Percentiles rank a stretch among this genome's conserved stretches.
phyloP scores from a whole-genome alignment of 2,329 filamentous ascomycete species.

The Penicillium sp. region DNA sequence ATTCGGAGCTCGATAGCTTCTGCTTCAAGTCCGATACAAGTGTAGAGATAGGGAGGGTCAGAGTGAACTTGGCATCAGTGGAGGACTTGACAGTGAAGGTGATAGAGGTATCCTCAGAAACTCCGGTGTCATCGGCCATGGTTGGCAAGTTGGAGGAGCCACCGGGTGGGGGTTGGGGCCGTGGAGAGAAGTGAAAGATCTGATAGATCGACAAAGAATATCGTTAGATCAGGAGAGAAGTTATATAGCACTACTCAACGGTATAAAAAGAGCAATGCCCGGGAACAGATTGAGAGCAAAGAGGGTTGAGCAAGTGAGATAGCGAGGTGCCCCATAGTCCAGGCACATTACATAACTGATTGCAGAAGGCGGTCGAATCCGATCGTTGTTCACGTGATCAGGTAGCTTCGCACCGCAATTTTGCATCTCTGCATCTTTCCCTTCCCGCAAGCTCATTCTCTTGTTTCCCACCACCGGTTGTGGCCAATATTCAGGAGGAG shows the following conservation, averaged over 20 bases:
- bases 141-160: conserved; percentile 13
- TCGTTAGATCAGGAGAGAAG: background rate
- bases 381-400: conserved; percentile 29
- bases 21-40: conserved; percentile 84
- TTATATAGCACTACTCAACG: background rate
- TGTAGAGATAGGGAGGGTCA: conserved; percentile 75
- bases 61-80: conserved; percentile 77
- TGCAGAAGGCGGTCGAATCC: conserved; percentile 40
- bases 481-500: conserved; percentile 18
- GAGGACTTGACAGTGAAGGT: conserved; percentile 98
- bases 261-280: background rate
- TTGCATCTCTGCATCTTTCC: conserved; percentile 23
- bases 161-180: conserved; percentile 13
- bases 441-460: conserved; percentile 2
- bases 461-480: conserved; percentile 6
- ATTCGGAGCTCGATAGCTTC: conserved; percentile 77
- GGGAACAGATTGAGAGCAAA: background rate
- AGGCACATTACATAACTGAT: conserved; percentile 17
- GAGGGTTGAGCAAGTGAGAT: background rate
- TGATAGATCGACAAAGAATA: conserved; percentile 1
- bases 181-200: conserved; percentile 9
- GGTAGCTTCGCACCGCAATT: conserved; percentile 29
- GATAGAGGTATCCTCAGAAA: conserved; percentile 68
- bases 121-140: conserved; percentile 42
- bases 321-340: background rate